These are phyloP conservation scores for Botrytis paeoniae DNA, from an alignment of 2,329 filamentous ascomycete species.

Conservation along the genomic window DNA sequence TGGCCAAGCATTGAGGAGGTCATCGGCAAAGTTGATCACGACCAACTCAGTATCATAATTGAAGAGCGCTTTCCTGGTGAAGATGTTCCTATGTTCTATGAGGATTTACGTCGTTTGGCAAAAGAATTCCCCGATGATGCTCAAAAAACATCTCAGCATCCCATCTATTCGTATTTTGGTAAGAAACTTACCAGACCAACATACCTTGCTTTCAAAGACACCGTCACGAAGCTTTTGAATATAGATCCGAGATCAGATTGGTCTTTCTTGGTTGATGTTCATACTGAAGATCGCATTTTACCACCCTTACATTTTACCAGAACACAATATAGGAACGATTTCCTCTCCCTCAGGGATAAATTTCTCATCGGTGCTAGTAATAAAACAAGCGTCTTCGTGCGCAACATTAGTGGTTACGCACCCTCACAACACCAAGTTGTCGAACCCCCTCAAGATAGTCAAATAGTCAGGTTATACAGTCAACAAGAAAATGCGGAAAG, in stretches of 20 bases:
- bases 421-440: not conserved
- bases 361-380: not conserved
- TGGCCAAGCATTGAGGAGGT: not conserved
- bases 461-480: not conserved
- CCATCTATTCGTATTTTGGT: slow-evolving; percentile 16
- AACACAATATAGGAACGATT: slow-evolving; percentile 9
- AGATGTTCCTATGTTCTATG: not conserved
- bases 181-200: not conserved
- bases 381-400: slow-evolving; percentile 4
- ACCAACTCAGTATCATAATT: slow-evolving; percentile 14
- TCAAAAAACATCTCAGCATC: not conserved
- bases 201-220: slow-evolving; percentile 10
- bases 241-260: slow-evolving; percentile 15
- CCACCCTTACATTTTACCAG: not conserved
- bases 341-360: slow-evolving; percentile 1
- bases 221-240: slow-evolving; percentile 8
- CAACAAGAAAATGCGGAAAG: not conserved
- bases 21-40: slow-evolving; percentile 12
- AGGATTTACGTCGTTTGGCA: not conserved
- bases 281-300: not conserved
- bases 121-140: slow-evolving; percentile 5
- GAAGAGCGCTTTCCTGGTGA: not conserved
- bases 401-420: not conserved
- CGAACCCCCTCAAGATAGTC: slow-evolving; percentile 1
- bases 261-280: slow-evolving; percentile 15